Evolutionary conservation across 345 rosid species (phyloP).

Genomic region (Clausena lansium): DNA sequence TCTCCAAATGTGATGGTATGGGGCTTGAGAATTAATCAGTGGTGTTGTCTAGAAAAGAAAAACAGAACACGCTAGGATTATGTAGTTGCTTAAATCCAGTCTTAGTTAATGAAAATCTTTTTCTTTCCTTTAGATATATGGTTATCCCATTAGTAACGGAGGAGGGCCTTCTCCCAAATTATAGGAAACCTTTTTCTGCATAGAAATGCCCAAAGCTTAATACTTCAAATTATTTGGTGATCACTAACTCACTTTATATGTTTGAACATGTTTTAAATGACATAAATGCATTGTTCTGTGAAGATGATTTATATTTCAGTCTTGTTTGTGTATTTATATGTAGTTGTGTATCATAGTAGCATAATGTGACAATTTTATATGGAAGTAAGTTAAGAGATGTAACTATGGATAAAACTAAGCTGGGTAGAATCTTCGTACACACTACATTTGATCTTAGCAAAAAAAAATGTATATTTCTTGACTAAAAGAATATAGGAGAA

Average conservation of each 20-base stretch:
- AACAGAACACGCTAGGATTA: not conserved
- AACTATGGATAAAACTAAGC: not conserved
- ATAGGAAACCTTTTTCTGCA: not conserved
- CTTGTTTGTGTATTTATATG: constrained; percentile 1
- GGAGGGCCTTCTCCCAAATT: not conserved
- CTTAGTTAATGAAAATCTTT: not conserved
- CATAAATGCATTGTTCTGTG: not conserved
- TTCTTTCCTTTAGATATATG: not conserved
- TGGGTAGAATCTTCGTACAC: not conserved
- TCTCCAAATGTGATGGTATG: not conserved
- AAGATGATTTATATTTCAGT: not conserved
- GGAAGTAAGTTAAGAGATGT: not conserved
- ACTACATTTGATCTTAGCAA: not conserved
- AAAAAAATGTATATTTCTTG: not conserved
- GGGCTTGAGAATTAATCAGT: not conserved
- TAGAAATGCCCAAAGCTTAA: not conserved
- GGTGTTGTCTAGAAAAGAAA: not conserved
- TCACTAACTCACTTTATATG: not conserved
- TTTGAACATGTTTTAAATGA: not conserved
- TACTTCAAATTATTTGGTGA: not conserved
- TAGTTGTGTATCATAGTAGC: not conserved
- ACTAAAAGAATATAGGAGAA: not conserved
- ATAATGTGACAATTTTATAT: not conserved
- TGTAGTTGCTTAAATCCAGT: not conserved
- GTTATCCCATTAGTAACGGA: not conserved